Evolutionary conservation across 2,329 filamentous ascomycete genomes (phyloP).

Genomic region (Coleophoma crateriformis): DNA sequence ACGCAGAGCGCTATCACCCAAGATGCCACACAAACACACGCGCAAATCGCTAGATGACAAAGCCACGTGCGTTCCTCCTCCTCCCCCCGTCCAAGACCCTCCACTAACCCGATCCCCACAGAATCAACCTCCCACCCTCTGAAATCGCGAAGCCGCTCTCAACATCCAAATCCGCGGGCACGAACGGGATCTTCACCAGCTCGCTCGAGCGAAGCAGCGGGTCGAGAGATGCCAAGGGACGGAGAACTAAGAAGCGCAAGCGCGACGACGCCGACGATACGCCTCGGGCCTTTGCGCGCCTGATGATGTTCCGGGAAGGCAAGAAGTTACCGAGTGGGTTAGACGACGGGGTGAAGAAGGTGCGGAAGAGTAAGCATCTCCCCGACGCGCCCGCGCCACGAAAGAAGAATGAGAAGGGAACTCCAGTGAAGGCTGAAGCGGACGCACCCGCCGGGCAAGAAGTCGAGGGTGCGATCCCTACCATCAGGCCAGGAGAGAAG

Average conservation of each 20-base stretch:
- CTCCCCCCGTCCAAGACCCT: constrained; percentile 1
- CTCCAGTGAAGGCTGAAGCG: neutral
- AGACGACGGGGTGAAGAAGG: constrained; percentile 58
- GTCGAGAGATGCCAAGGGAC: constrained; percentile 12
- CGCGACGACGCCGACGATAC: constrained; percentile 61
- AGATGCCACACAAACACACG: neutral
- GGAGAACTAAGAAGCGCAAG: constrained; percentile 42
- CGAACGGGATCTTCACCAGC: constrained; percentile 29
- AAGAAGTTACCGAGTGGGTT: constrained; percentile 58
- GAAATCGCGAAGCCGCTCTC: constrained; percentile 53
- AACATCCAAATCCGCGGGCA: constrained; percentile 37
- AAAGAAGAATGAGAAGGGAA: constrained; percentile 11
- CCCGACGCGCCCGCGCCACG: constrained; percentile 10
- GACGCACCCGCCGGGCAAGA: constrained; percentile 3
- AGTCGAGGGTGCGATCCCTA: constrained; percentile 40
- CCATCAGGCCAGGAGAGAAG: constrained; percentile 78
- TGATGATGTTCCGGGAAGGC: constrained; percentile 71
- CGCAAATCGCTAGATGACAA: constrained; percentile 30
- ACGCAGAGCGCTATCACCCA: constrained; percentile 5
- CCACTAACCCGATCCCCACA: constrained; percentile 22
- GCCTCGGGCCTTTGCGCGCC: constrained; percentile 77
- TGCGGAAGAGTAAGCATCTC: constrained; percentile 13
- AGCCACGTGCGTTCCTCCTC: constrained; percentile 40
- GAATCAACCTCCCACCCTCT: constrained; percentile 48
- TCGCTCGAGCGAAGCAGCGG: constrained; percentile 14